Evolutionary conservation across 140 eudicot genomes (phyloP), one percentile per base, ranked within the genome.

Genomic region (Anethum foeniculum): DNA sequence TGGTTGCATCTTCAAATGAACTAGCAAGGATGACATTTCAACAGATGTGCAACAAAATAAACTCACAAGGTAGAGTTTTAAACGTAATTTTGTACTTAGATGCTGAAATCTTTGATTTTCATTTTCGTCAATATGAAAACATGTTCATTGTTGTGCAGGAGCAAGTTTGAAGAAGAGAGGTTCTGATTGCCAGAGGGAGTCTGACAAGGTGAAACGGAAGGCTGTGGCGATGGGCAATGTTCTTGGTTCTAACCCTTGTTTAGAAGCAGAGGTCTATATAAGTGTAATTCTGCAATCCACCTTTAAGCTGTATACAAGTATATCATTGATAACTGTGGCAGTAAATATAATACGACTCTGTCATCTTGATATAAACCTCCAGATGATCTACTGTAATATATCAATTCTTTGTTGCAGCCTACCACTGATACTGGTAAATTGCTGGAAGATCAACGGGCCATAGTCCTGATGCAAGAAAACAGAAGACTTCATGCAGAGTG

Each of bases 401-500:
- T 14, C 12, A 25, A 4, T 28, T 73, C 28, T 73, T 82, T 30
- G 32, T n/a, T 82, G 87, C 80, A 93, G 98, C 78, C 81, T 81
- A 80, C 38, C 41, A 47, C 75, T 76, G 60, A 56, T 75, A 77
- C 77, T 73, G 81, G 64, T 18, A 82, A 75, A 58, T 83, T 47
- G 78, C 62, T 79, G 77, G 86, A 80, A 72, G 77, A 87, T 82
- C 86, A 86, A 71, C 88, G 88, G 80, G 85, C 87, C 34, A 67
- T 85, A 32, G 81, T 46, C 72, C 62, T 91, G 77, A 71, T 91
- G 48, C 82, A 90, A 72, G 88, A 90, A 83, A 91, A 93, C 90
- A 82, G 77, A 82, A 90, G 76, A 71, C 96, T 93, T 56, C 92
- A 58, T 76, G 81, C 78, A 77, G 81, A 85, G 41, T 67, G 41